phyloP scores from a whole-genome alignment of 164 flowering plant genomes.

The Aristolochia fimbriata region DNA sequence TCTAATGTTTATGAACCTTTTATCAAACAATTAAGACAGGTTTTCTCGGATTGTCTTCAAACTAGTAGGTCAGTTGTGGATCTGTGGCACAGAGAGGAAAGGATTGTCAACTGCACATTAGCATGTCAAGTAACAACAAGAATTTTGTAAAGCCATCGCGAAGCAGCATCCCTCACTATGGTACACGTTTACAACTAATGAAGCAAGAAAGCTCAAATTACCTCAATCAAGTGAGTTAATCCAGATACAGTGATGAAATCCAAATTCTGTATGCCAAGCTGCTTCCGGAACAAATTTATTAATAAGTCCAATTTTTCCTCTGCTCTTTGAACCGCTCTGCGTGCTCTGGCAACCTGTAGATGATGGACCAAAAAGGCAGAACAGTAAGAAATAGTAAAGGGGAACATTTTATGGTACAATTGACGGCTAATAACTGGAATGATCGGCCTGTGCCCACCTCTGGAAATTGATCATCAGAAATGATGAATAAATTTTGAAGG shows the following conservation, averaged over 20 bases:
- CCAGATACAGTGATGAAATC: constrained; percentile 80
- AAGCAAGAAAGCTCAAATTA: constrained; percentile 11
- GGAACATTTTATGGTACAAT: not conserved
- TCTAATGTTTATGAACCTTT: too few relatives aligned
- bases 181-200: too few relatives aligned
- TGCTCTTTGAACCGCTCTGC: constrained; percentile 35
- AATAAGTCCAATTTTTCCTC: constrained; percentile 55
- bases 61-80: too few relatives aligned
- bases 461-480: constrained; percentile 47
- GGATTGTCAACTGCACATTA: too few relatives aligned
- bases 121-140: too few relatives aligned
- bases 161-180: too few relatives aligned
- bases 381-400: not conserved
- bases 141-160: too few relatives aligned
- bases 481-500: constrained; percentile 41
- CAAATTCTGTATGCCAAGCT: constrained; percentile 52
- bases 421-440: not conserved
- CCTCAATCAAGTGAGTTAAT: constrained; percentile 88
- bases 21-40: too few relatives aligned
- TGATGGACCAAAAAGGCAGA: not conserved
- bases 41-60: too few relatives aligned
- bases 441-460: constrained; percentile 37
- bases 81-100: too few relatives aligned
- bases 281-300: constrained; percentile 50
- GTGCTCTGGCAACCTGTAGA: constrained; percentile 51